A percentile compares a stretch with the other conserved stretches of the same genome.
These are phyloP conservation scores for Isatis tinctoria DNA, from an alignment of 345 rosid genomes.

Conservation along the genomic window DNA sequence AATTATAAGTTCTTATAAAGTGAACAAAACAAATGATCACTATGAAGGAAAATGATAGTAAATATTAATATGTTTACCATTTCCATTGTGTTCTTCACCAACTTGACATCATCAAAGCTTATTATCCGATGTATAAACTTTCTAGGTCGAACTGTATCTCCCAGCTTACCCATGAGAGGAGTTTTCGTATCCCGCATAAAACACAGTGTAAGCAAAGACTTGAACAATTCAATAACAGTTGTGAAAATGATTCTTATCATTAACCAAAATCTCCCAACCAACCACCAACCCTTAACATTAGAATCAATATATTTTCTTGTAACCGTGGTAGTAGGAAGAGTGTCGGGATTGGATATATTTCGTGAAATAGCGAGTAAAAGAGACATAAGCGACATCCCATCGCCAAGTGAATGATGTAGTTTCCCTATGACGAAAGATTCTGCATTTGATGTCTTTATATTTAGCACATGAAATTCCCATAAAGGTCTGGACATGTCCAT, in stretches of 20 bases:
- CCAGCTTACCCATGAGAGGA: constrained; percentile 32
- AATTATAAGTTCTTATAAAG: too few relatives aligned
- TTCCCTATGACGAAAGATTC: constrained; percentile 40
- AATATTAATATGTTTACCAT: not conserved
- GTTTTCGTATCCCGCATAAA: constrained; percentile 45
- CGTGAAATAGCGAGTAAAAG: constrained; percentile 46
- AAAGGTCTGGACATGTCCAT: constrained; percentile 56
- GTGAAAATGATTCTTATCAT: constrained; percentile 36
- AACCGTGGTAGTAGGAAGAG: constrained; percentile 47
- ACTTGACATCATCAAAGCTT: constrained; percentile 54
- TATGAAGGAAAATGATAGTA: not conserved
- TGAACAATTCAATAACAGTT: constrained; percentile 36
- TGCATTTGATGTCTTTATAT: constrained; percentile 55
- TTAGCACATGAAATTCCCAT: constrained; percentile 80
- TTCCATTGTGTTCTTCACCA: constrained; percentile 17
- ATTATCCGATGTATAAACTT: constrained; percentile 40
- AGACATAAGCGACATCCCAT: constrained; percentile 58
- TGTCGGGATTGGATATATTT: constrained; percentile 46
- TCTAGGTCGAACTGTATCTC: not conserved
- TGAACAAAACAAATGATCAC: not conserved
- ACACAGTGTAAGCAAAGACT: constrained; percentile 32
- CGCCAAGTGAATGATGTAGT: constrained; percentile 55
- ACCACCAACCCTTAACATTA: constrained; percentile 19
- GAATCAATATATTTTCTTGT: not conserved
- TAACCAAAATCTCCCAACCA: constrained; percentile 36